Evolutionary conservation across 352 stramenopile genomes (phyloP).

Genomic region (Thalassiosira hispida): DNA sequence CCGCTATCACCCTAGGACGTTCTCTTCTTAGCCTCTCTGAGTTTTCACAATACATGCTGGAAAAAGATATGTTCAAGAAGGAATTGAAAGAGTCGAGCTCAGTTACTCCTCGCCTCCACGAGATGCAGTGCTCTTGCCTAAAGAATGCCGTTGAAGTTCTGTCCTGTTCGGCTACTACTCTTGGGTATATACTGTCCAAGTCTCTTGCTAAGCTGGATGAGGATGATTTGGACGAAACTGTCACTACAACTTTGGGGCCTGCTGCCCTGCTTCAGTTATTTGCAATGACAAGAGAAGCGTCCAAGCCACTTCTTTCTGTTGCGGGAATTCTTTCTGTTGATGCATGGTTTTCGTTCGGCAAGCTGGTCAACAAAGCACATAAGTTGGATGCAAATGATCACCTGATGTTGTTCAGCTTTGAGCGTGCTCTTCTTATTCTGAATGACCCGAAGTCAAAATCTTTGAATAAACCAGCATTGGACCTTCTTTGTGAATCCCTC

Average conservation of each 20-base stretch:
- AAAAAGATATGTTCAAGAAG: constrained; percentile 27
- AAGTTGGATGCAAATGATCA: constrained; percentile 21
- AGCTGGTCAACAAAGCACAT: constrained; percentile 19
- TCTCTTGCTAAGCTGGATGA: constrained; percentile 50
- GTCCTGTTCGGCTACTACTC: constrained; percentile 32
- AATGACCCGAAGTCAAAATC: constrained; percentile 33
- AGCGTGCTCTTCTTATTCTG: constrained; percentile 49
- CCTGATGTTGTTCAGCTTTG: constrained; percentile 45
- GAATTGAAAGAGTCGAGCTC: constrained; percentile 14
- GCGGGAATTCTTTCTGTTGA: constrained; percentile 49
- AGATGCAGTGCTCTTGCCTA: constrained; percentile 38
- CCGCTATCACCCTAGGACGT: constrained; percentile 30
- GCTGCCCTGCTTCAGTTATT: constrained; percentile 38
- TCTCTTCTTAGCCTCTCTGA: constrained; percentile 44
- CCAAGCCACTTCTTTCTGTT: constrained; percentile 47
- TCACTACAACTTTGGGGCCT: constrained; percentile 23
- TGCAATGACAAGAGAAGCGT: constrained; percentile 41
- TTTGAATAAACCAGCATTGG: constrained; percentile 30
- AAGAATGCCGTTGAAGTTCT: constrained; percentile 52
- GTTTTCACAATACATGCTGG: constrained; percentile 34
- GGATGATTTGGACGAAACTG: constrained; percentile 56
- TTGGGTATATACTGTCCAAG: constrained; percentile 46
- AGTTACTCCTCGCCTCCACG: constrained; percentile 22
- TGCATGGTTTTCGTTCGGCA: constrained; percentile 51
- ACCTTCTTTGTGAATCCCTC: constrained; percentile 30